These are phyloP conservation scores for Apiotrichum gamsii DNA, from an alignment of 1,284 basidiomycete genomes.

Conservation along the genomic window DNA sequence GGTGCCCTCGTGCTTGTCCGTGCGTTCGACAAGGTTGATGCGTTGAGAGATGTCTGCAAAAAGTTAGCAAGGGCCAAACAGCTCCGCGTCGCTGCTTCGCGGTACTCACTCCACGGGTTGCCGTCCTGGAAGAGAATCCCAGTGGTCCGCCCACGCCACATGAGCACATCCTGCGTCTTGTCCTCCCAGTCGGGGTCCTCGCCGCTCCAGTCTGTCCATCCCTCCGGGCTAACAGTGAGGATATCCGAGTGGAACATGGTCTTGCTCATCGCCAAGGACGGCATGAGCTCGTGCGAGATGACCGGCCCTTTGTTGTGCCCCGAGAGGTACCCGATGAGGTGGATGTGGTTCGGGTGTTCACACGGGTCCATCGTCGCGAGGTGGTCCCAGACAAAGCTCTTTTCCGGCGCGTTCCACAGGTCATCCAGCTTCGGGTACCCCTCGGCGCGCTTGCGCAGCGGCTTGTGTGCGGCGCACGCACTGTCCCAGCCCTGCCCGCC, in stretches of 20 bases:
- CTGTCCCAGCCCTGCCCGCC: slow-evolving; percentile 41
- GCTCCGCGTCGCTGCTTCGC: no score
- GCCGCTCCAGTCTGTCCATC: slow-evolving; percentile 44
- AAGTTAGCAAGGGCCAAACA: no score
- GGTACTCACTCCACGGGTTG: slow-evolving; percentile 50
- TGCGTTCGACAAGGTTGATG: slow-evolving; percentile 42
- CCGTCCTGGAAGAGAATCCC: slow-evolving; percentile 54
- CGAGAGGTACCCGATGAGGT: slow-evolving; percentile 56
- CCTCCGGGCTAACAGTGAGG: slow-evolving; percentile 52
- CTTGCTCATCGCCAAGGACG: slow-evolving; percentile 56
- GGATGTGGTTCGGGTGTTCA: slow-evolving; percentile 52
- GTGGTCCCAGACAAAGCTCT: slow-evolving; percentile 42
- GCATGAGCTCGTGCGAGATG: slow-evolving; percentile 51
- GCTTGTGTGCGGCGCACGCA: slow-evolving; percentile 40
- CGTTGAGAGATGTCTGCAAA: slow-evolving; percentile 50
- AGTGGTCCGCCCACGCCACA: slow-evolving; percentile 63
- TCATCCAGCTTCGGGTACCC: slow-evolving; percentile 31
- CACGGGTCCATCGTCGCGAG: slow-evolving; percentile 57
- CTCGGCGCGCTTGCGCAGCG: slow-evolving; percentile 28
- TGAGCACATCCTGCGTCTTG: slow-evolving; percentile 54
- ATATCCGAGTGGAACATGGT: slow-evolving; percentile 58
- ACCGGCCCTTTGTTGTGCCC: slow-evolving; percentile 52
- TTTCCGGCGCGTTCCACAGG: slow-evolving; percentile 28
- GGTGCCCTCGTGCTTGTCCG: slow-evolving; percentile 46
- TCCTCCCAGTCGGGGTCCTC: slow-evolving; percentile 56